Percentiles rank a stretch among this genome's conserved stretches.
These are phyloP conservation scores for Agastache rugosa DNA, from an alignment of 257 asterid species.

Conservation along the genomic window DNA sequence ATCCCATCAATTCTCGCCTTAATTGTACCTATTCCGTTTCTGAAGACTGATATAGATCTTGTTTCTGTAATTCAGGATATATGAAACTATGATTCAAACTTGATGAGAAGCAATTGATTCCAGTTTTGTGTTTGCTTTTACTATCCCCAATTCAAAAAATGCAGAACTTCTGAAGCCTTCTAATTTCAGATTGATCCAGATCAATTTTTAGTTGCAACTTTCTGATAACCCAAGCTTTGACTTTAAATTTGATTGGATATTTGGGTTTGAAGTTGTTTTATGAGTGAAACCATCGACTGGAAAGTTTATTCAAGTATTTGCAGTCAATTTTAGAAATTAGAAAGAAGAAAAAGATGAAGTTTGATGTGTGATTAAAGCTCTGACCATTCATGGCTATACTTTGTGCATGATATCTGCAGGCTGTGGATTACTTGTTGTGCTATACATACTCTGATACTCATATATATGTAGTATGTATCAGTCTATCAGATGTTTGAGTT, in stretches of 20 bases:
- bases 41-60: background rate
- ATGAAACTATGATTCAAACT: no score
- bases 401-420: constrained; percentile 15
- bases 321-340: background rate
- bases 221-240: background rate
- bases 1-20: background rate
- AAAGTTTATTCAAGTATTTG: background rate
- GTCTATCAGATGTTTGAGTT: background rate
- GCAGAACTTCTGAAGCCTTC: background rate
- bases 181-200: background rate
- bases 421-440: background rate
- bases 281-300: background rate
- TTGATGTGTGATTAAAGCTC: background rate
- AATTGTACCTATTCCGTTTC: background rate
- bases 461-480: background rate
- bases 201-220: background rate
- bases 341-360: background rate
- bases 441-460: no score
- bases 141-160: background rate
- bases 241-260: background rate
- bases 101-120: background rate
- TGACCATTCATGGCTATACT: background rate
- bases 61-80: constrained; percentile 1
- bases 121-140: constrained; percentile 4
- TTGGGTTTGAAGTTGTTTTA: background rate